Evolutionary conservation across 108 stramenopile genomes (phyloP).

Genomic region (Schizochytrium sp.): DNA sequence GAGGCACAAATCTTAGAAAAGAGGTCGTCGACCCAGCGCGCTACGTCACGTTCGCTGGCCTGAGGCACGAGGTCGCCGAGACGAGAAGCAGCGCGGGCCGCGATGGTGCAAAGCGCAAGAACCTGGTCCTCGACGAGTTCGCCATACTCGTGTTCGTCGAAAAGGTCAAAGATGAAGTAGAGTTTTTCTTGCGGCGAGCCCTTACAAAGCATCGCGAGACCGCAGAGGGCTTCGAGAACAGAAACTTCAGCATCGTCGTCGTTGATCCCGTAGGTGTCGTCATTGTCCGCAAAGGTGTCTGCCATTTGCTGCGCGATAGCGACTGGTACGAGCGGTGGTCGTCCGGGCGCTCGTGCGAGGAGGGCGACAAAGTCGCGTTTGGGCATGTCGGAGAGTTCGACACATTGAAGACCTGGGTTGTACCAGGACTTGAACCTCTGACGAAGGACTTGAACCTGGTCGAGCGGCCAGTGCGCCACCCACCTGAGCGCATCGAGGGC

Average conservation of each 20-base stretch:
- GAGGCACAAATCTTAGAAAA: not conserved
- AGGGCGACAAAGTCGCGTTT: not conserved
- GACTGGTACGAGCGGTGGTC: not conserved
- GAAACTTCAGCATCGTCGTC: not conserved
- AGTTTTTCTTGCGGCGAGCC: not conserved
- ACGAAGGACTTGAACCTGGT: not conserved
- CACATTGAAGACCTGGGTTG: not conserved
- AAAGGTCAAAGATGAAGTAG: not conserved
- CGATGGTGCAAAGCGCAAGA: not conserved
- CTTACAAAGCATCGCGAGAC: not conserved
- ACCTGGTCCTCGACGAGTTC: constrained; percentile 3
- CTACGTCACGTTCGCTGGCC: not conserved
- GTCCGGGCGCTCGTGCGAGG: not conserved
- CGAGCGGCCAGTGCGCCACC: not conserved
- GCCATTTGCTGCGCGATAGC: not conserved
- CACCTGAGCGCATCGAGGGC: not conserved
- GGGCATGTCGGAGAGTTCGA: not conserved
- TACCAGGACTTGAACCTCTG: not conserved
- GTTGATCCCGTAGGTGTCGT: too few species aligned
- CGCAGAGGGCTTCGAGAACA: not conserved
- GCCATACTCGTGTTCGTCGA: not conserved
- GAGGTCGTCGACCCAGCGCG: not conserved
- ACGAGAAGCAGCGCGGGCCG: not conserved
- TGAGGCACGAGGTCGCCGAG: not conserved
- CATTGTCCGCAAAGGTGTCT: not conserved